Evolutionary conservation across 2,329 filamentous ascomycete genomes (phyloP).

Genomic region (Phialophora tarda): DNA sequence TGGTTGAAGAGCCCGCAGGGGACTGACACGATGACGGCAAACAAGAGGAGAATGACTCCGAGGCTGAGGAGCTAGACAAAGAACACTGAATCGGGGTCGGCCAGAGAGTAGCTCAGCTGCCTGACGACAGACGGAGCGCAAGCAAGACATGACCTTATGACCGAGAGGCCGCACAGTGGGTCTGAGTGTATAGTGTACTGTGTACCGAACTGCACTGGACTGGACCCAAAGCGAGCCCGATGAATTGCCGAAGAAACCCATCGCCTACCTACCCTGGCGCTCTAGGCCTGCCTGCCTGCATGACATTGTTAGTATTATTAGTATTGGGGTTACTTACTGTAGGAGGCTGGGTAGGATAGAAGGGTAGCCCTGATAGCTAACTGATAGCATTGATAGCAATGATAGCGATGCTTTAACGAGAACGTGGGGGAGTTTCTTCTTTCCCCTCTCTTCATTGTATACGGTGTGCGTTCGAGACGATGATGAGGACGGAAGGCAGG

Average conservation of each 20-base stretch:
- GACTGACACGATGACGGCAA: background rate
- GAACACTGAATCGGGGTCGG: background rate
- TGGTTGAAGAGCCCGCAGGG: background rate
- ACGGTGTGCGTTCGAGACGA: background rate
- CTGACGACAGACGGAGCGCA: background rate
- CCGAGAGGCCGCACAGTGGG: background rate
- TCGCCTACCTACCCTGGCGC: background rate
- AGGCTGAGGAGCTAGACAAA: background rate
- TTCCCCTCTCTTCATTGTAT: background rate
- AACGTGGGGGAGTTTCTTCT: background rate
- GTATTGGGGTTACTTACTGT: background rate
- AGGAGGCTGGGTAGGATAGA: background rate
- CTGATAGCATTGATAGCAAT: conserved; percentile 4
- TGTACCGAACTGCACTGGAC: background rate
- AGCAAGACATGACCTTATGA: background rate
- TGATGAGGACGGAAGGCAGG: too few relatives aligned
- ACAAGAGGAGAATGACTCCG: background rate
- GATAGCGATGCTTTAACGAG: conserved; percentile 8
- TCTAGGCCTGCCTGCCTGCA: background rate
- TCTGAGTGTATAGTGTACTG: background rate
- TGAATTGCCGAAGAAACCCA: background rate
- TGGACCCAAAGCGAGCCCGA: background rate
- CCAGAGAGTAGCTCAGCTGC: background rate
- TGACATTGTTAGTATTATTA: background rate
- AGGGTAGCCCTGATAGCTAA: background rate